Evolutionary conservation across 768 basidiomycete genomes (phyloP).

Genomic region (Boletus insuetus): DNA sequence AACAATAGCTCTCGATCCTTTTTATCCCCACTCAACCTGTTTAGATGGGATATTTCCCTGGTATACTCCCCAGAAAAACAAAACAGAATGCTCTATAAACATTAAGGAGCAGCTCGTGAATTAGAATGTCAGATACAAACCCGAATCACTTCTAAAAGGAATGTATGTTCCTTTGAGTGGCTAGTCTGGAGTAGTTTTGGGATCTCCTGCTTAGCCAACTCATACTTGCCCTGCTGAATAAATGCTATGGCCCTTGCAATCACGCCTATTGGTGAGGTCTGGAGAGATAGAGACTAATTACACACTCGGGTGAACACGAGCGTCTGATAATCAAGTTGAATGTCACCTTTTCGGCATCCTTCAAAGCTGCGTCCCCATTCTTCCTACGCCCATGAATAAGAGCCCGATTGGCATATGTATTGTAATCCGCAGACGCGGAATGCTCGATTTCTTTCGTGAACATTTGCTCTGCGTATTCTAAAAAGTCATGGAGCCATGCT

Average conservation of each 20-base stretch:
- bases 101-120: neutral
- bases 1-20: conserved; percentile 1
- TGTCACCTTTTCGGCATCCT: conserved; percentile 12
- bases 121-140: neutral
- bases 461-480: conserved; percentile 6
- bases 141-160: conserved; percentile 11
- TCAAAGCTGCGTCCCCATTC: neutral
- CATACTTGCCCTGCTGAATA: neutral
- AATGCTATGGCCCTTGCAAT: conserved; percentile 14
- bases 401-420: conserved; percentile 16
- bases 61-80: conserved; percentile 10
- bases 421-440: neutral
- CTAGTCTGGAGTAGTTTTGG: neutral
- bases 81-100: conserved; percentile 9
- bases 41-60: neutral
- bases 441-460: conserved; percentile 8
- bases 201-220: conserved; percentile 4
- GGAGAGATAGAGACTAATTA: conserved; percentile 9
- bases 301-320: neutral
- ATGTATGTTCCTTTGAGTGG: neutral
- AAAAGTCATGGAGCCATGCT: conserved; percentile 15
- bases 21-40: neutral
- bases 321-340: neutral
- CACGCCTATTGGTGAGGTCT: conserved; percentile 12
- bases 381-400: conserved; percentile 8